These are phyloP conservation scores for Fusarium scirpi DNA, from an alignment of 2,329 filamentous ascomycete genomes.

Conservation along the genomic window DNA sequence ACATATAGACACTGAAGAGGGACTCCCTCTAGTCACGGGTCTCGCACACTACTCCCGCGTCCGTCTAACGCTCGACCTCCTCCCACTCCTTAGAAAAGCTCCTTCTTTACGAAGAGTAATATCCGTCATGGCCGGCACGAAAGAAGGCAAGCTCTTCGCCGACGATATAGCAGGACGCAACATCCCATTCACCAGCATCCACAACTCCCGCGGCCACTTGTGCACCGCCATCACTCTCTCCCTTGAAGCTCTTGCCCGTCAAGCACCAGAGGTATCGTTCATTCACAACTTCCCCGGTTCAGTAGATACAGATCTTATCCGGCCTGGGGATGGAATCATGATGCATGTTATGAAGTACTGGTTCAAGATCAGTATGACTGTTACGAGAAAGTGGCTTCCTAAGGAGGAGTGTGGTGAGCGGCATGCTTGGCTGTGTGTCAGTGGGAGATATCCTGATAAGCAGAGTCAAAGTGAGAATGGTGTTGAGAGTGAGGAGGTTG, in stretches of 20 bases:
- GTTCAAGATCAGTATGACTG: conserved; percentile 17
- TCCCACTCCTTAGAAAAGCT: conserved; percentile 61
- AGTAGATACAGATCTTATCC: conserved; percentile 46
- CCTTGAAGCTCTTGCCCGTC: conserved; percentile 40
- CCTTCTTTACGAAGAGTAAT: conserved; percentile 42
- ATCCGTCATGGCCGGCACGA: conserved; percentile 44
- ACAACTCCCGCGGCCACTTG: conserved; percentile 39
- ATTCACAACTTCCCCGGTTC: conserved; percentile 49
- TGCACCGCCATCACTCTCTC: conserved; percentile 43
- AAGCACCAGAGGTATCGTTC: conserved; percentile 45
- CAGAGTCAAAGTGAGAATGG: not conserved
- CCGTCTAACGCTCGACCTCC: conserved; percentile 67
- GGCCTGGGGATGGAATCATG: conserved; percentile 33
- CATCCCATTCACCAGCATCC: conserved; percentile 31
- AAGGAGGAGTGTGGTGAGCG: conserved; percentile 44
- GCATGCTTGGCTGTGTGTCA: conserved; percentile 42
- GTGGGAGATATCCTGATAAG: conserved; percentile 35
- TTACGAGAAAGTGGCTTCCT: conserved; percentile 26
- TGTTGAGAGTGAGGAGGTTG: conserved; percentile 8
- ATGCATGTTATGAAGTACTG: conserved; percentile 35
- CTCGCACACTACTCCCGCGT: conserved; percentile 69
- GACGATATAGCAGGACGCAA: conserved; percentile 45
- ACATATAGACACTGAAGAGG: conserved; percentile 66
- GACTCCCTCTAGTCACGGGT: conserved; percentile 63
- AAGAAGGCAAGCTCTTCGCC: conserved; percentile 30